Evolutionary conservation across 2,329 filamentous ascomycete species (phyloP), one percentile per base, ranked within the genome.

Genomic region (Xylariaceae sp.): DNA sequence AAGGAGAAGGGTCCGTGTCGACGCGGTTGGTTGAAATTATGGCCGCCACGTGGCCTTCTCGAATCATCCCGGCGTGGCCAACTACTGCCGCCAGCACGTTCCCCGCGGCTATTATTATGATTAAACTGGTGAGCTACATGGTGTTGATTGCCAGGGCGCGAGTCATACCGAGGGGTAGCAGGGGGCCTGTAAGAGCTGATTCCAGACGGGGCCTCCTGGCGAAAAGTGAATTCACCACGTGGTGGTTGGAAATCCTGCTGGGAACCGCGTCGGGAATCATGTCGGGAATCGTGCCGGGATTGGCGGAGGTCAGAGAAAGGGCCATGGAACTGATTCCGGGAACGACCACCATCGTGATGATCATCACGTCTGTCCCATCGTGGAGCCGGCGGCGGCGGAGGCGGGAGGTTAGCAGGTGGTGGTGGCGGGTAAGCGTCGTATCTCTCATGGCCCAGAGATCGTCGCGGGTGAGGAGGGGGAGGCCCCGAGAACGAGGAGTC

Each of bases 161-260:
- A 59, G 15, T 39, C 60, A 57, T 64, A 63, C 61, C 45, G 51
- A 9, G 49, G 23, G 23, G 59, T 49, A 13, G 56, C 23, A 3
- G 63, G 61, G 60, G 60, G 72, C 5, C 71, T 65, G 57, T 75
- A 76, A 4, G 68, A 70, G 37, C 74, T 70, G 13, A 84, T 72
- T 3, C 81, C 81, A 0, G 76, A 64, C 2, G 82, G 82, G 54
- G 80, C 80, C 9, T 82, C 77, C 48, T 79, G 72, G 5, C 80
- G 79, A 60, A 85, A 86, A 0, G 79, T 81, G 66, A 86, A 86
- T 54, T 84, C 81, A 44, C 81, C 70, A 54, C 75, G 75, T 9
- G 77, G 77, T 5, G 74, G 74, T 0, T 68, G 71, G 53, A 71
- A 72, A 39, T 71, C 66, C 23, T 69, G 62, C 17, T 61, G 65